Evolutionary conservation across 495 filamentous ascomycete genomes (phyloP), one percentile per base, ranked within the genome.

Genomic region (Penicillium salamii): DNA sequence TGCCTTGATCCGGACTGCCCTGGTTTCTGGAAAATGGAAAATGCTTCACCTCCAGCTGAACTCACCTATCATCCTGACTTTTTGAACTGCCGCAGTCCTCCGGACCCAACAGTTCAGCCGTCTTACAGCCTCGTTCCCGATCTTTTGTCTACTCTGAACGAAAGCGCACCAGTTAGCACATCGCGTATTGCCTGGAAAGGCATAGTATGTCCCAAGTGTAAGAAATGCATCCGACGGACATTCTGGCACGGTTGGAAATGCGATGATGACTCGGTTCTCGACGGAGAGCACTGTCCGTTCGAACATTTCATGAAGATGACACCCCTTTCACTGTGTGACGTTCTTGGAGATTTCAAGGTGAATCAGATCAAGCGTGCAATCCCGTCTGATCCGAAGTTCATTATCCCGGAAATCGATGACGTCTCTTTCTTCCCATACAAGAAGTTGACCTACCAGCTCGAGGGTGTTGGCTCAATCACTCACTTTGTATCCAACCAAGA

Each of bases 141-240:
- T 28, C 51, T 71, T 0, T 54, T 83, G 3, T 40, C 59, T 2
- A 72, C 81, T 1, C 29, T 61, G n/a, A 39, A 50, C 15, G 58
- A 63, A n/a, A 19, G 58, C 3, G 41, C 56, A 1, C 40, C 52
- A 3, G 66, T 66, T 26, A 58, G 58, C 42, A 58, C 61, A 3
- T 63, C 63, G 18, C 62, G 68, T 3, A 61, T 68, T 17, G 63
- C 67, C 12, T 82, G 77, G 77, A 75, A 73, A 47, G 90, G 89
- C 0, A 82, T 93, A 42, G 84, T 88, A 1, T 96, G 90, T 52
- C 84, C 82, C 0, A 47, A 63, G n/a, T 95, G 90, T 55, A 65
- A 70, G 0, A 76, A 81, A 26, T 89, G 88, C 58, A 82, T 75
- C 29, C 72, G 80, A 2, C 75, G 89, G 7, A 62, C 72, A 12